Evolutionary conservation across 345 rosid species (phyloP).

Genomic region (Toxicodendron radicans): DNA sequence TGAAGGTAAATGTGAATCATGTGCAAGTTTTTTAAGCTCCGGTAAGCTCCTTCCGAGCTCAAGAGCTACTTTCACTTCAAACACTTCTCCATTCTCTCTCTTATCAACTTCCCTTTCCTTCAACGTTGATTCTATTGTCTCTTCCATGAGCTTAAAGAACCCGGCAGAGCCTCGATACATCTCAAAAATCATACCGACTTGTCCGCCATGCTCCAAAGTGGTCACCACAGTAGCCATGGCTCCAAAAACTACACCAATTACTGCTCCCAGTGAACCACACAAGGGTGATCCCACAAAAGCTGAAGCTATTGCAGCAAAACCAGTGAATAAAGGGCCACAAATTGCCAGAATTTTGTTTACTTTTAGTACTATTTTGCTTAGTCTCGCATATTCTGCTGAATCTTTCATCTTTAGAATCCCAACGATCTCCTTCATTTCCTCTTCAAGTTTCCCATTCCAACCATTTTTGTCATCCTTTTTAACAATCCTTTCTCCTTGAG

Average conservation of each 20-base stretch:
- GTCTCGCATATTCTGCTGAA: constrained; percentile 39
- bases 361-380: constrained; percentile 37
- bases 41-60: constrained; percentile 41
- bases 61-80: constrained; percentile 34
- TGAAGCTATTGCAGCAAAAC: constrained; percentile 31
- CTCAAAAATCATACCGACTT: constrained; percentile 44
- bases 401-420: constrained; percentile 45
- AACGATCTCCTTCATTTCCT: constrained; percentile 41
- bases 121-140: constrained; percentile 25
- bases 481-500: not conserved
- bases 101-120: constrained; percentile 5
- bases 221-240: constrained; percentile 28
- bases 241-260: constrained; percentile 23
- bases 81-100: constrained; percentile 33
- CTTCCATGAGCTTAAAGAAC: constrained; percentile 33
- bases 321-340: constrained; percentile 32
- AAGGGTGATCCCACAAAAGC: constrained; percentile 29
- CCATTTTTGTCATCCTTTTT: constrained; percentile 16
- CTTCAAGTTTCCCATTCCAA: constrained; percentile 36
- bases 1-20: constrained; percentile 17
- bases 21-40: constrained; percentile 31
- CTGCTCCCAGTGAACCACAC: constrained; percentile 20
- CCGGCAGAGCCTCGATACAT: constrained; percentile 40
- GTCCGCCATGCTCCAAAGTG: constrained; percentile 41
- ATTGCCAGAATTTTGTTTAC: constrained; percentile 36